phyloP scores from a whole-genome alignment of 768 basidiomycete species.

The Clavaria fumosa region DNA sequence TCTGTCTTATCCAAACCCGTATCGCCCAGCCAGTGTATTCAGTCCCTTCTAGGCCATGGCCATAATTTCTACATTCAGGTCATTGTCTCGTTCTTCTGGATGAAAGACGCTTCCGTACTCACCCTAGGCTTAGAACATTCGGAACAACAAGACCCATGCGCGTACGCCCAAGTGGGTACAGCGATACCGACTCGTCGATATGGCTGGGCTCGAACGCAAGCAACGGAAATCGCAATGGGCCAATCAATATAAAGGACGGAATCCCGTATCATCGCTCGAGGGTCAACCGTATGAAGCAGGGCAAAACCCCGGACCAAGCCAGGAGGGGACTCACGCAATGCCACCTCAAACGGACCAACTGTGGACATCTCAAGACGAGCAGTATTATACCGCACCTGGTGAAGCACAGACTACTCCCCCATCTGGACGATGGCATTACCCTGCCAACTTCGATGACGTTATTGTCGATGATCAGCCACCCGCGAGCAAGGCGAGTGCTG shows the following conservation, averaged over 20 bases:
- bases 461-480: conserved; percentile 24
- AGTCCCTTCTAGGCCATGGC: conserved; percentile 43
- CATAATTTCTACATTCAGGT: conserved; percentile 94
- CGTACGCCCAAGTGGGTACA: conserved; percentile 95
- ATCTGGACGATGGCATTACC: conserved; percentile 68
- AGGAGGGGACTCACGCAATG: conserved; percentile 23
- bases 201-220: conserved; percentile 60
- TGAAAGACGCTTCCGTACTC: no score
- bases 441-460: conserved; percentile 73
- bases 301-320: conserved; percentile 38
- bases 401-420: conserved; percentile 16
- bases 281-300: conserved; percentile 67
- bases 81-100: no score
- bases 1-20: conserved; percentile 15
- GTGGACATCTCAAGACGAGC: conserved; percentile 66
- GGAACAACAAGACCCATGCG: conserved; percentile 85
- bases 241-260: conserved; percentile 68
- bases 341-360: conserved; percentile 33
- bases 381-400: conserved; percentile 37
- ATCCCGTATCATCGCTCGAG: conserved; percentile 52
- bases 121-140: conserved; percentile 56
- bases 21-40: conserved; percentile 5
- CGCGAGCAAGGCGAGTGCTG: conserved; percentile 29
- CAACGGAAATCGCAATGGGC: conserved; percentile 81
- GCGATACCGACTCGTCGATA: conserved; percentile 80